A percentile compares a stretch with the other conserved stretches of the same genome.
Conservation (phyloP, 371 early-diverging fungal genomes). For the Syncephalastrum monosporum region DNA sequence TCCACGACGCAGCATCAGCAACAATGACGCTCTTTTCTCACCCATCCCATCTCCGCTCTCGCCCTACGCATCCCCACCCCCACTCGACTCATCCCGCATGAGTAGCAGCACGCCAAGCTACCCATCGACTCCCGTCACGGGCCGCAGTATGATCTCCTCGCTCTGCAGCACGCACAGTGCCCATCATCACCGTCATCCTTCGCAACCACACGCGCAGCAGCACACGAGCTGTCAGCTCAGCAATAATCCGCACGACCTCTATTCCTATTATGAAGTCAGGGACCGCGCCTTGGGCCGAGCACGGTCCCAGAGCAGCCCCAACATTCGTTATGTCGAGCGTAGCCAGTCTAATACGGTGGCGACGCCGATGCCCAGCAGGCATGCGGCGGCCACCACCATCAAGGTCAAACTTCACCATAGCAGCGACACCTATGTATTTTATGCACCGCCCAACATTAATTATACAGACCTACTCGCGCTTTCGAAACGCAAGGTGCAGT, state of each 20-base stretch:
- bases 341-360: neutral
- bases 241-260: too few relatives aligned
- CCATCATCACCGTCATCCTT: constrained; percentile 6
- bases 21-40: constrained; percentile 1
- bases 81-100: too few relatives aligned
- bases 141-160: neutral
- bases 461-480: constrained; percentile 66
- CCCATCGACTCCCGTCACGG: too few relatives aligned
- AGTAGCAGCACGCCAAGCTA: too few relatives aligned
- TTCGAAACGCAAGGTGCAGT: constrained; percentile 73
- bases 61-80: too few relatives aligned
- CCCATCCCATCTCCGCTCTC: too few relatives aligned
- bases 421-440: constrained; percentile 73
- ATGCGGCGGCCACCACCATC: constrained; percentile 51
- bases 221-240: constrained; percentile 9
- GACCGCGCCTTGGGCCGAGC: constrained; percentile 17
- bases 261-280: too few relatives aligned
- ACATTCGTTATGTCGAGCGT: constrained; percentile 24
- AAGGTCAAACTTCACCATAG: constrained; percentile 81
- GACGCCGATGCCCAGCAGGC: constrained; percentile 5
- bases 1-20: constrained; percentile 9
- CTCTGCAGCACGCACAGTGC: neutral
- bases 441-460: constrained; percentile 69
- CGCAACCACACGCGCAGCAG: constrained; percentile 5
- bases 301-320: constrained; percentile 53